Conservation (phyloP, 257 asterid genomes). For the Solanum appendiculatum region DNA sequence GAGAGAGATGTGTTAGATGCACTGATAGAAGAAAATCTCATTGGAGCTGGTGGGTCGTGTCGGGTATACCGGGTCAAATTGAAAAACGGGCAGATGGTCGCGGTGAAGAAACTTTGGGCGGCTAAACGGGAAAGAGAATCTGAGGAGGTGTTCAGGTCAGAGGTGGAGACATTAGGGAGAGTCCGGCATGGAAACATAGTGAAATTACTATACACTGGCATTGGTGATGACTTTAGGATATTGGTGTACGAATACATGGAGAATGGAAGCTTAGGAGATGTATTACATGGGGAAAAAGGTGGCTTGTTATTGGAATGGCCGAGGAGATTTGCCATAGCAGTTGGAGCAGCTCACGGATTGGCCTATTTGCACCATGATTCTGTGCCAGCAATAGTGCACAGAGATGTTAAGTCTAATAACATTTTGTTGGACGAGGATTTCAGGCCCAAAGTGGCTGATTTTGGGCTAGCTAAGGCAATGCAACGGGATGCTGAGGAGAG, state of each 20-base stretch:
- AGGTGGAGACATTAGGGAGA: constrained; percentile 47
- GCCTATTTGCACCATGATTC: constrained; percentile 79
- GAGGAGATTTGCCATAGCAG: constrained; percentile 45
- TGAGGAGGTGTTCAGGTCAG: constrained; percentile 38
- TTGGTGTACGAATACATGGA: constrained; percentile 64
- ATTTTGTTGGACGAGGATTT: constrained; percentile 29
- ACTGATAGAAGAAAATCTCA: constrained; percentile 43
- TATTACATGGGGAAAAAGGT: constrained; percentile 55
- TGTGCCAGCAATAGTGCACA: constrained; percentile 27
- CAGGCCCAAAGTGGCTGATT: constrained; percentile 55
- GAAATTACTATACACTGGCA: constrained; percentile 58
- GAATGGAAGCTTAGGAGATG: constrained; percentile 73
- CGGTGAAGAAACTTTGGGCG: constrained; percentile 82
- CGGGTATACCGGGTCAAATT: constrained; percentile 52
- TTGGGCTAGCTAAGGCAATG: constrained; percentile 67
- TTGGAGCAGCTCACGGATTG: constrained; percentile 77
- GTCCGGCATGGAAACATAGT: constrained; percentile 69
- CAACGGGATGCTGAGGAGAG: constrained; percentile 17
- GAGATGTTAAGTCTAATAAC: constrained; percentile 37
- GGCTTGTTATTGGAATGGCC: constrained; percentile 67
- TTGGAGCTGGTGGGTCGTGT: constrained; percentile 80
- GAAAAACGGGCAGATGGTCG: constrained; percentile 56
- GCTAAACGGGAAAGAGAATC: constrained; percentile 34
- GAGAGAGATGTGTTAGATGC: constrained; percentile 51
- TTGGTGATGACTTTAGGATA: constrained; percentile 44